Evolutionary conservation across 2,329 filamentous ascomycete species (phyloP), one percentile per base, ranked within the genome.

Genomic region (Aphanocladium album): DNA sequence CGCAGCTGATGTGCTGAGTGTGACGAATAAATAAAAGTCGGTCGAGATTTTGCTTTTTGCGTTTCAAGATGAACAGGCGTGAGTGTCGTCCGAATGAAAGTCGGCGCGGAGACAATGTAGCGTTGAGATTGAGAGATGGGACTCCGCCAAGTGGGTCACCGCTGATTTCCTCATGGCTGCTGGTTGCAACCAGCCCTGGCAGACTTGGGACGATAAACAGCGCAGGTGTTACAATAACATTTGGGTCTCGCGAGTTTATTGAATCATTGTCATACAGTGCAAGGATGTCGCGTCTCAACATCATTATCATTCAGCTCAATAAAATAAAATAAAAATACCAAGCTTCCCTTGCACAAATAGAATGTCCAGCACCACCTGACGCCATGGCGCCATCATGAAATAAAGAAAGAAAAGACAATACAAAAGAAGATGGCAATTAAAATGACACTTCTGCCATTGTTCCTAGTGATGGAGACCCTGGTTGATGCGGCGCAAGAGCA

Each of bases 401-500:
- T 3, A 25, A 19, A 41, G 27, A 5, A 49, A 39, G 41, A 30
- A 57, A 37, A 12, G n/a, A 57, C 9, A 5, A 41, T 25, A 16
- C 19, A 35, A 39, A 21, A 16, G 50, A 27, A 47, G 12, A 27
- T 17, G 8, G n/a, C 23, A n/a, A 27, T 54, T 11, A 3, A 35
- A 14, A 6, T 23, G 2, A 16, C 11, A 8, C 21, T 27, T 8
- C 23, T 7, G 14, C 21, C 35, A 41, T 7, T 5, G n/a, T 12
- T 11, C 37, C 41, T 6, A 59, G 27, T 53, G 47, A 53, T 53
- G 57, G n/a, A 41, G 16, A n/a, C 39, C 39, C n/a, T 60, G 51
- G 66, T 77, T 75, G 67, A 71, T 70, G 25, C 71, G 71, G 23
- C 66, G 68, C 25, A 66, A 67, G 63, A 80, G 65, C 60, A 77